Conservation (phyloP, 441 rosid genomes). For the Flueggea neowawraea region DNA sequence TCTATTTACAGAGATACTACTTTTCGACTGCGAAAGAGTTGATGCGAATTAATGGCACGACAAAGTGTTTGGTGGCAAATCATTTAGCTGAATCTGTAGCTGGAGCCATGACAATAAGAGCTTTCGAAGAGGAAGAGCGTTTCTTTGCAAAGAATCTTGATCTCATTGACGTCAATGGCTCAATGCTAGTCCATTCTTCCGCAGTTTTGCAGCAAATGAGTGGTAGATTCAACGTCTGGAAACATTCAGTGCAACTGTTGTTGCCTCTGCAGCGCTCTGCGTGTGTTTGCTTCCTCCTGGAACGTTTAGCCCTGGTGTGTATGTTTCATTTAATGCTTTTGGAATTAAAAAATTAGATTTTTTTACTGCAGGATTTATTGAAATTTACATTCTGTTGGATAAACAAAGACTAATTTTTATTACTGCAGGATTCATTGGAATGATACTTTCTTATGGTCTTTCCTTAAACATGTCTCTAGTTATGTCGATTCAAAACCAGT, state of each 20-base stretch:
- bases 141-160: conserved; percentile 69
- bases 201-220: conserved; percentile 80
- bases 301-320: conserved; percentile 76
- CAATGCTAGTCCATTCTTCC: conserved; percentile 94
- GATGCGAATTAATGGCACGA: conserved; percentile 89
- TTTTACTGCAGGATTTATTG: too few relatives aligned
- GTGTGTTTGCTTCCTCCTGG: conserved; percentile 94
- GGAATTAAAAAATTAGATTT: too few relatives aligned
- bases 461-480: conserved; percentile 78
- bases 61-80: conserved; percentile 84
- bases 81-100: conserved; percentile 93
- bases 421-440: conserved; percentile 82
- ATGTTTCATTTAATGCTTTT: not conserved
- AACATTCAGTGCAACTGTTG: conserved; percentile 63
- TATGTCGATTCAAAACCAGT: conserved; percentile 80
- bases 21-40: conserved; percentile 80
- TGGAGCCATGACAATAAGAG: conserved; percentile 84
- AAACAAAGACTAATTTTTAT: not conserved
- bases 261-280: conserved; percentile 84
- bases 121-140: conserved; percentile 81
- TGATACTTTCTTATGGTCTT: conserved; percentile 97
- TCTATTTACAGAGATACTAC: conserved; percentile 60
- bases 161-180: conserved; percentile 65
- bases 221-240: conserved; percentile 92
- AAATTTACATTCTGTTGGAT: not conserved